These are phyloP conservation scores for Ceriops tagal DNA, from an alignment of 345 rosid genomes.

Conservation along the genomic window DNA sequence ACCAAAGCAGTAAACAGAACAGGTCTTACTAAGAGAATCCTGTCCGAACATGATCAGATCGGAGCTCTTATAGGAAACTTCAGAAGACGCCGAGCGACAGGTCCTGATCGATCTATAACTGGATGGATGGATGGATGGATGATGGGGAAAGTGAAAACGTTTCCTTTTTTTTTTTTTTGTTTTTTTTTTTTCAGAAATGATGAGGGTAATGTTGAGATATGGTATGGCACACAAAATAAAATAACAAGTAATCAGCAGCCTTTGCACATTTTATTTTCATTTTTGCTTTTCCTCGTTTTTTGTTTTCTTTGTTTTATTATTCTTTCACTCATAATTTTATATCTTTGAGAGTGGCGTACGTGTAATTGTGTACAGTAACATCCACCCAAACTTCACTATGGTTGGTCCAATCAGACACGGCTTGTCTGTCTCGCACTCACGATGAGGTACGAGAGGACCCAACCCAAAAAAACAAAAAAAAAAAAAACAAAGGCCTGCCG, in stretches of 20 bases:
- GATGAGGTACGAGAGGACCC: neutral
- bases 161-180: neutral
- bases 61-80: constrained; percentile 2
- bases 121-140: neutral
- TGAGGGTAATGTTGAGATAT: neutral
- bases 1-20: too few species aligned
- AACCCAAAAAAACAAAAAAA: too few species aligned
- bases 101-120: neutral
- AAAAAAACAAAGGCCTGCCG: neutral
- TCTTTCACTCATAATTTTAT: neutral
- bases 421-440: constrained; percentile 20
- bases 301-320: neutral
- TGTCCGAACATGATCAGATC: constrained; percentile 1
- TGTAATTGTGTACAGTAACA: neutral
- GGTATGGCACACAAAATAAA: neutral
- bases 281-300: too few species aligned
- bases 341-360: neutral
- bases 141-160: neutral
- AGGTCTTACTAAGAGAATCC: neutral
- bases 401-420: constrained; percentile 15
- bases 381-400: constrained; percentile 9
- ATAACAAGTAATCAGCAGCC: constrained; percentile 5
- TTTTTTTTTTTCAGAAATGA: too few species aligned
- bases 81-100: neutral
- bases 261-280: neutral